Evolutionary conservation across 805 yeast species (phyloP), one percentile per base, ranked within the genome.

Genomic region (Kazachstania africana): DNA sequence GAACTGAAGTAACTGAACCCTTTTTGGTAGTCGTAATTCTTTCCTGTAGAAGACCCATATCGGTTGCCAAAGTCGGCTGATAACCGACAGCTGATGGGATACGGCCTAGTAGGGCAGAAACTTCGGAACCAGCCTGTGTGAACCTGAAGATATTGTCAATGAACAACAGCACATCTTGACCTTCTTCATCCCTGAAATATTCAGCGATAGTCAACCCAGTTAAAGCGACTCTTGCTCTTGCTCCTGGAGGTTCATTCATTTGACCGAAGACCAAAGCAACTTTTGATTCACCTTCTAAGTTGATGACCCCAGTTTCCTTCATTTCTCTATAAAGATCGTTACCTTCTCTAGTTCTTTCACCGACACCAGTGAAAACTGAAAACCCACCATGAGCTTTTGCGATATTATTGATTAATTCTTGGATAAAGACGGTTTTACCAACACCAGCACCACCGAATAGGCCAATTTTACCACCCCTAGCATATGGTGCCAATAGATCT

Each of bases 401-500:
- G 62, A 88, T 91, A 78, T 88, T 88, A 87, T 91, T 88, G 68
- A 88, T 88, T 73, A 88, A 78, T 74, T 88, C 98, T 76, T 88
- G 98, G 71, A 88, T 88, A 72, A 88, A 88, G 46, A 88, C 98
- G 68, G 98, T 88, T 72, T 88, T 88, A 72, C 98, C 98, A 82
- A 88, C 98, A 88, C 98, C 98, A 68, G 98, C 98, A 88, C 98
- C 98, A 75, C 98, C 98, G 81, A 88, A 88, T 62, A 88, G 78
- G 79, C 98, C 98, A 84, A 88, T 88, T 79, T 88, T 88, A 83
- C 98, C 98, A 83, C 98, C 98, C 83, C 96, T 85, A 63, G 98
- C 97, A 75, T 88, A 88, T 55, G 98, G 98, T 54, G 98, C 98
- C 52, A 88, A 77, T 62, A 88, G 75, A 66, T 88, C 98, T 71